These are phyloP conservation scores for Omphalea diandra DNA, from an alignment of 441 rosid species.

Conservation along the genomic window DNA sequence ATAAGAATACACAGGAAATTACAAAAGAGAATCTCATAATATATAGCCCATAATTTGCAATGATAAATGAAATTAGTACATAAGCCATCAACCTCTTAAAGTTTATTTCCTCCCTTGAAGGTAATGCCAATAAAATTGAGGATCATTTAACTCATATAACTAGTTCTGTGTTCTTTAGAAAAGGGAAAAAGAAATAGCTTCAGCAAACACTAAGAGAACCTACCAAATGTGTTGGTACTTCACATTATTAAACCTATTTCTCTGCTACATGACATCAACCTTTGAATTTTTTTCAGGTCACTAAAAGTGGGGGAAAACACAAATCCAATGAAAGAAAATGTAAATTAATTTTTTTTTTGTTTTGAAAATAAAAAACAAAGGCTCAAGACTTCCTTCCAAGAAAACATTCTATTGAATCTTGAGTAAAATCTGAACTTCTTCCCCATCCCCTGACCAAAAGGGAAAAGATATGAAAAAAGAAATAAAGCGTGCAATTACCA, in stretches of 20 bases:
- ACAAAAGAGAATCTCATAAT: conserved; percentile 22
- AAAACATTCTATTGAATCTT: conserved; percentile 51
- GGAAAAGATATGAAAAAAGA: conserved; percentile 34
- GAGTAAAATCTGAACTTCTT: conserved; percentile 51
- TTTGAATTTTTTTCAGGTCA: conserved; percentile 40
- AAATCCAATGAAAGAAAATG: conserved; percentile 45
- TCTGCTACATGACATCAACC: conserved; percentile 45
- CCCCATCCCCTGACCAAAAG: conserved; percentile 39
- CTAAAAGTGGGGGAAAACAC: conserved; percentile 52
- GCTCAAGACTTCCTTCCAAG: conserved; percentile 43
- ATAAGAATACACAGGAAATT: conserved; percentile 28
- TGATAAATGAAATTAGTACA: conserved; percentile 43
- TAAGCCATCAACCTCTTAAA: conserved; percentile 38
- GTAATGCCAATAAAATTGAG: conserved; percentile 37
- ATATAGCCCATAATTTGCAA: conserved; percentile 5
- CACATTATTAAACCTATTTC: conserved; percentile 56
- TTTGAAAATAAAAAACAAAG: conserved; percentile 28
- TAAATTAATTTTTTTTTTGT: conserved; percentile 34
- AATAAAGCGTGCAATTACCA: conserved; percentile 49
- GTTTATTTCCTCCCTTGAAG: conserved; percentile 45
- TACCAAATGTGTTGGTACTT: conserved; percentile 50
- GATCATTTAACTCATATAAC: conserved; percentile 39
- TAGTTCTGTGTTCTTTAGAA: conserved; percentile 35
- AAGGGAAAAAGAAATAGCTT: conserved; percentile 21
- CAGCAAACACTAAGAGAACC: conserved; percentile 41